Percentiles rank a stretch among this genome's conserved stretches.
Conservation (phyloP, 805 yeast species). For the Kuraishia piskuri region DNA sequence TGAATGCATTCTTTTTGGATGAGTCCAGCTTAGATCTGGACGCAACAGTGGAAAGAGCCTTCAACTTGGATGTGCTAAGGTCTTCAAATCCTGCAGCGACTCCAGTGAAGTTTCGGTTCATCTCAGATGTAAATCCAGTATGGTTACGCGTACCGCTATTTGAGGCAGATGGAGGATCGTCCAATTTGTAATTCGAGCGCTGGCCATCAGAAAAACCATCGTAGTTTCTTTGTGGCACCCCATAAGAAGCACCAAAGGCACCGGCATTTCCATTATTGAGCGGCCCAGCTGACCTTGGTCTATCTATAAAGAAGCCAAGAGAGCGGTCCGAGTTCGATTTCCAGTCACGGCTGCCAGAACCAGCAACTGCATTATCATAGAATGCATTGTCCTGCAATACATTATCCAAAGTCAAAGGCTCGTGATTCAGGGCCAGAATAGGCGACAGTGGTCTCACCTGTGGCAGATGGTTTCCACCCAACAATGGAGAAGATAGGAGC, state of each 20-base stretch:
- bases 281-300: conserved; percentile 5
- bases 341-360: background rate
- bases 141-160: background rate
- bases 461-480: conserved; percentile 11
- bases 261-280: background rate
- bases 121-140: background rate
- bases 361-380: background rate
- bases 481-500: conserved; percentile 16
- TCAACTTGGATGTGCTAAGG: conserved; percentile 33
- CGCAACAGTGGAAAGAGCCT: conserved; percentile 60
- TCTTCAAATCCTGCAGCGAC: background rate
- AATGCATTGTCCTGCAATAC: conserved; percentile 21
- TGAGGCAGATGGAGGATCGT: background rate
- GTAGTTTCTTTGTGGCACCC: conserved; percentile 6
- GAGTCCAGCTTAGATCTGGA: conserved; percentile 34
- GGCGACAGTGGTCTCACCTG: conserved; percentile 24
- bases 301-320: background rate
- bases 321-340: background rate
- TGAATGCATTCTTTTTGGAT: conserved; percentile 16
- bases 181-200: background rate
- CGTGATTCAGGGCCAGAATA: conserved; percentile 21
- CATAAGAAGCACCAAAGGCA: background rate
- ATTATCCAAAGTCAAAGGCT: conserved; percentile 29
- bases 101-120: background rate
- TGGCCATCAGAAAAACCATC: conserved; percentile 18